Conservation (phyloP, 2,329 filamentous ascomycete genomes). For the Clonostachys rosea region DNA sequence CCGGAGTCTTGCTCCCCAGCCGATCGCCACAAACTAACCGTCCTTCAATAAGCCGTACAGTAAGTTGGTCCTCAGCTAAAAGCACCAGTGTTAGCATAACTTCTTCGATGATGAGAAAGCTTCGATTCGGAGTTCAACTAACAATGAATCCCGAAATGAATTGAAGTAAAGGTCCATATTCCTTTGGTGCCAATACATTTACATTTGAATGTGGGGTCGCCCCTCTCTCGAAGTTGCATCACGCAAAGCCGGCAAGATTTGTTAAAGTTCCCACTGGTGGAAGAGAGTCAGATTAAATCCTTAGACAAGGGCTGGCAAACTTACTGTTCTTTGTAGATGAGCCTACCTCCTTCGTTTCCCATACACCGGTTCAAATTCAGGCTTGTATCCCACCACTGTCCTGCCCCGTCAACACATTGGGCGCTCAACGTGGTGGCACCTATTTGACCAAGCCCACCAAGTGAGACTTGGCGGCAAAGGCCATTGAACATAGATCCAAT, state of each 20-base stretch:
- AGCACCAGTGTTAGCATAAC: too few relatives aligned
- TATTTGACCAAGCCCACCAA: constrained; percentile 10
- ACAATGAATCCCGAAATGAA: constrained; percentile 8
- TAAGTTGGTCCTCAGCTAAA: constrained; percentile 5
- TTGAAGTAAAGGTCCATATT: constrained; percentile 3
- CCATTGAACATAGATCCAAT: constrained; percentile 4
- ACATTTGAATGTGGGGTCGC: constrained; percentile 9
- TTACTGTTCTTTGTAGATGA: constrained; percentile 10
- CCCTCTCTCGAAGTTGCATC: not conserved
- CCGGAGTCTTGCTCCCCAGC: constrained; percentile 6
- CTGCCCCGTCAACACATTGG: constrained; percentile 9
- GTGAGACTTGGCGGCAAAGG: constrained; percentile 10
- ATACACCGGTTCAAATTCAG: constrained; percentile 15
- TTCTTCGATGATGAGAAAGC: not conserved
- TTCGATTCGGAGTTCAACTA: not conserved
- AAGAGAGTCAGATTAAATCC: not conserved
- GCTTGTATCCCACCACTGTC: constrained; percentile 13
- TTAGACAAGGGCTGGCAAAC: constrained; percentile 5
- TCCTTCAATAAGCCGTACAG: constrained; percentile 8
- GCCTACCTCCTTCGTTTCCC: constrained; percentile 7
- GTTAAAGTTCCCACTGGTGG: constrained; percentile 12
- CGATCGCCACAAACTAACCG: constrained; percentile 10
- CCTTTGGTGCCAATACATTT: constrained; percentile 7
- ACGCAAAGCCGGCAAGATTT: constrained; percentile 12
- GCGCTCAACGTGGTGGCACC: constrained; percentile 11